phyloP scores from a whole-genome alignment of 192 early-diverging fungal genomes.

The Coemansia sp. region DNA sequence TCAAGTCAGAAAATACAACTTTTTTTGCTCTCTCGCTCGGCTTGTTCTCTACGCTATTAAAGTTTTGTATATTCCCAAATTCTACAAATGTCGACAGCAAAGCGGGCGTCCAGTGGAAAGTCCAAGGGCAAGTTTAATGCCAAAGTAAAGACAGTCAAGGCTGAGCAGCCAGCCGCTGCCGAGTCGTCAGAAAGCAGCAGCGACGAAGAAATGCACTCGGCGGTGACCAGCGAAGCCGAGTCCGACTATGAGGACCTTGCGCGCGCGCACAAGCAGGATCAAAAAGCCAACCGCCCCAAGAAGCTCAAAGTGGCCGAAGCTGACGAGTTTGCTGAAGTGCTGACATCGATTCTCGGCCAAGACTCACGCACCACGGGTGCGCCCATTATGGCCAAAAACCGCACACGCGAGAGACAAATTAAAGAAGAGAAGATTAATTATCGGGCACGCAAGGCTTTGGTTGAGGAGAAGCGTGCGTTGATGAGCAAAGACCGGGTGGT shows the following conservation, averaged over 20 bases:
- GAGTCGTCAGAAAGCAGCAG: neutral
- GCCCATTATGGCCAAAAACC: slow-evolving; percentile 84
- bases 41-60: too few species aligned
- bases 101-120: neutral
- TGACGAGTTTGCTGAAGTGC: slow-evolving; percentile 35
- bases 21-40: too few species aligned
- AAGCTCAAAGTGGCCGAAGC: slow-evolving; percentile 30
- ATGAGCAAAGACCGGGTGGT: slow-evolving; percentile 69
- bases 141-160: slow-evolving; percentile 5
- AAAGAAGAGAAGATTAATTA: slow-evolving; percentile 83
- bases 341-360: slow-evolving; percentile 46
- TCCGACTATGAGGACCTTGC: slow-evolving; percentile 45
- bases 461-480: slow-evolving; percentile 69
- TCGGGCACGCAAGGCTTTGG: slow-evolving; percentile 74
- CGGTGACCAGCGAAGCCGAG: slow-evolving; percentile 20
- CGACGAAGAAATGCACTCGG: slow-evolving; percentile 18
- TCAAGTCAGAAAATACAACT: too few species aligned
- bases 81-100: neutral
- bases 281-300: slow-evolving; percentile 21
- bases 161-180: neutral
- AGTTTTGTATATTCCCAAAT: neutral
- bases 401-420: slow-evolving; percentile 74
- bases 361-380: slow-evolving; percentile 16
- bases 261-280: slow-evolving; percentile 22
- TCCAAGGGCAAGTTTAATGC: slow-evolving; percentile 10